A percentile compares a stretch with the other conserved stretches of the same genome.
Conservation (phyloP, 345 rosid species). For the Noccaea bulbosa region DNA sequence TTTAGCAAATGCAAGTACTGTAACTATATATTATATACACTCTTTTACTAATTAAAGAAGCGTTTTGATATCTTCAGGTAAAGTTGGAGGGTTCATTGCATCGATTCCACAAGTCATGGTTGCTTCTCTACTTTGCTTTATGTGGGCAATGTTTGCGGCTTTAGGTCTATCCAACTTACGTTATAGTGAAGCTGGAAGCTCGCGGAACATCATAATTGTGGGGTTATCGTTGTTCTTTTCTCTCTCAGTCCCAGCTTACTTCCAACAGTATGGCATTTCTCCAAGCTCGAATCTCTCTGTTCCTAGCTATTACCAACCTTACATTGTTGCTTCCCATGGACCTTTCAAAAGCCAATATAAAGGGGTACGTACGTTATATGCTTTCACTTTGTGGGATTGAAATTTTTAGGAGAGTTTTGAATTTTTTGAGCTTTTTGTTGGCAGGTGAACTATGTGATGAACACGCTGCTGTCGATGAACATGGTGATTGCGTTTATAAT, state of each 20-base stretch:
- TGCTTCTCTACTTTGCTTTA: slow-evolving; percentile 95
- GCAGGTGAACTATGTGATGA: slow-evolving; percentile 90
- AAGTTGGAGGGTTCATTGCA: slow-evolving; percentile 96
- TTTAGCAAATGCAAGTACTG: not conserved
- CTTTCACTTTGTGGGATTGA: not conserved
- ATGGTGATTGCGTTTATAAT: slow-evolving; percentile 92
- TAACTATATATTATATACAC: not conserved
- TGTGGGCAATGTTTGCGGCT: slow-evolving; percentile 98
- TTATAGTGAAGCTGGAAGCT: slow-evolving; percentile 98
- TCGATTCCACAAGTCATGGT: slow-evolving; percentile 96
- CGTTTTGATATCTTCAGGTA: slow-evolving; percentile 57
- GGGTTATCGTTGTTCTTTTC: slow-evolving; percentile 88
- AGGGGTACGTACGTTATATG: slow-evolving; percentile 61
- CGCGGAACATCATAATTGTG: slow-evolving; percentile 88
- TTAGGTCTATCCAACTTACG: slow-evolving; percentile 93
- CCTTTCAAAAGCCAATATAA: slow-evolving; percentile 70
- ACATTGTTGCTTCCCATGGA: slow-evolving; percentile 86
- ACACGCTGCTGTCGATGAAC: slow-evolving; percentile 74
- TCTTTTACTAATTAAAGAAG: slow-evolving; percentile 1
- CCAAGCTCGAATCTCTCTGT: slow-evolving; percentile 76
- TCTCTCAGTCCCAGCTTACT: slow-evolving; percentile 89
- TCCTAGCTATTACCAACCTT: slow-evolving; percentile 90
- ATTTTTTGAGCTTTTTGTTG: slow-evolving; percentile 8
- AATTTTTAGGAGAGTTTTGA: not conserved
- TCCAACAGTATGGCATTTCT: slow-evolving; percentile 88